Percentiles rank a stretch among this genome's conserved stretches.
phyloP scores from a whole-genome alignment of 768 basidiomycete species.

The Rubroboletus pulcherrimus region DNA sequence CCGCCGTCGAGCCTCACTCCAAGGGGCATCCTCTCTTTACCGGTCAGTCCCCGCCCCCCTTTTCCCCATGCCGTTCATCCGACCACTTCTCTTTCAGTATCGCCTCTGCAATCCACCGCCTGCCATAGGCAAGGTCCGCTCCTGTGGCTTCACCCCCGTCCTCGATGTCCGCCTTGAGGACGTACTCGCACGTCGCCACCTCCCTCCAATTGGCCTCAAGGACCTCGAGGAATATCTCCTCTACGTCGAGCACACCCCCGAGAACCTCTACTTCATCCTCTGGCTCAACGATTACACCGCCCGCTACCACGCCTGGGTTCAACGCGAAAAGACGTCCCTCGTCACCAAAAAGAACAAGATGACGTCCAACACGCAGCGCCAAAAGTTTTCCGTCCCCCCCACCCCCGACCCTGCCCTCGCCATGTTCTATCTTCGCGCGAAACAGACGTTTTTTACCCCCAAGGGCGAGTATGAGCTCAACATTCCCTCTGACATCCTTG shows the following conservation, averaged over 20 bases:
- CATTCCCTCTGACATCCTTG: slow-evolving; percentile 61
- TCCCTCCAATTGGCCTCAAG: slow-evolving; percentile 75
- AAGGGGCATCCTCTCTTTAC: slow-evolving; percentile 36
- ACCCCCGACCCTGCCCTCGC: slow-evolving; percentile 52
- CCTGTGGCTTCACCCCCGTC: slow-evolving; percentile 64
- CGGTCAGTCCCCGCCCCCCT: slow-evolving; percentile 26
- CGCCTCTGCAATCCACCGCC: slow-evolving; percentile 69
- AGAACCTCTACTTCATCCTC: slow-evolving; percentile 82
- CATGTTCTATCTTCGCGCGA: slow-evolving; percentile 75
- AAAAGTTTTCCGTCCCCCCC: slow-evolving; percentile 30
- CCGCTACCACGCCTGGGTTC: slow-evolving; percentile 42
- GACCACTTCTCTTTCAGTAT: slow-evolving; percentile 15
- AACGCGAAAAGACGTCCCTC: slow-evolving; percentile 25
- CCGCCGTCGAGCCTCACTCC: slow-evolving; percentile 31
- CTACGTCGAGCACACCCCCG: slow-evolving; percentile 70
- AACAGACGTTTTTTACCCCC: slow-evolving; percentile 77
- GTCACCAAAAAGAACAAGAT: slow-evolving; percentile 40
- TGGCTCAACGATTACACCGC: slow-evolving; percentile 74
- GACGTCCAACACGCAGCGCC: slow-evolving; percentile 33
- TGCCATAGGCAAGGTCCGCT: slow-evolving; percentile 63
- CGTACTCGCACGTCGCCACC: slow-evolving; percentile 69
- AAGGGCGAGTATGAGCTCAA: slow-evolving; percentile 69
- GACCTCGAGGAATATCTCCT: slow-evolving; percentile 80
- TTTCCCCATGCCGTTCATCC: background rate
- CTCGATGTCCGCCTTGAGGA: slow-evolving; percentile 69